Evolutionary conservation across 1,139 yeast genomes (phyloP).

Genomic region (Yamadazyma diospyri): DNA sequence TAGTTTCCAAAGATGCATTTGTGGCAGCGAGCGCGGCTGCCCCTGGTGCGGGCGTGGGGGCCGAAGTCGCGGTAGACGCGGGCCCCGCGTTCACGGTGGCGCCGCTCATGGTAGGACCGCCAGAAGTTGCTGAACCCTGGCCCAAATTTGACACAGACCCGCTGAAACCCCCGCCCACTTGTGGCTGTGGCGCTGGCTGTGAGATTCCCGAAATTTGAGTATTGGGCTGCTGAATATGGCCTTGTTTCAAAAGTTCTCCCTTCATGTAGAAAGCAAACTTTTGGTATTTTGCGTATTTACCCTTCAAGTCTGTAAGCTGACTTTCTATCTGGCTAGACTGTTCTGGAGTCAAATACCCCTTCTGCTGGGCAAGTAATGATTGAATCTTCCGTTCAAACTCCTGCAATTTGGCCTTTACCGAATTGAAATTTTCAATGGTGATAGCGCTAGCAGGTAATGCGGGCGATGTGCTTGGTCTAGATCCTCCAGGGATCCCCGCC

Average conservation of each 20-base stretch:
- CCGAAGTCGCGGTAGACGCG: constrained; percentile 11
- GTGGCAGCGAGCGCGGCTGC: constrained; percentile 10
- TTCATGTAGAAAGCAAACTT: constrained; percentile 39
- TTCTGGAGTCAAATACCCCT: constrained; percentile 24
- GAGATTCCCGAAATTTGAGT: not conserved
- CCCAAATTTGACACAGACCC: not conserved
- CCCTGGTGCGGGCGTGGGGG: constrained; percentile 10
- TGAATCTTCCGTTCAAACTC: constrained; percentile 43
- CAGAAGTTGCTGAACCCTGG: constrained; percentile 1
- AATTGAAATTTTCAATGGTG: constrained; percentile 40
- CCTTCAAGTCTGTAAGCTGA: constrained; percentile 32
- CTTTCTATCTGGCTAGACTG: constrained; percentile 33
- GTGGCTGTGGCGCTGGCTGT: not conserved
- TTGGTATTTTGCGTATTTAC: constrained; percentile 36
- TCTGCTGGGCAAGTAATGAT: constrained; percentile 24
- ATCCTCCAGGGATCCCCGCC: no score
- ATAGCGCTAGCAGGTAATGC: constrained; percentile 29
- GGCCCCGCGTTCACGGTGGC: constrained; percentile 11
- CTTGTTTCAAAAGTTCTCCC: constrained; percentile 36
- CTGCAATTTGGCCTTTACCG: constrained; percentile 33
- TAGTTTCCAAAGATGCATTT: constrained; percentile 8
- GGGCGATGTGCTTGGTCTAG: constrained; percentile 15
- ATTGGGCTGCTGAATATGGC: constrained; percentile 14
- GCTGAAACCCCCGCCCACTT: not conserved
- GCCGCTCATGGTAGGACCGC: constrained; percentile 9